Base-by-base conservation (phyloP, 768 basidiomycete genomes). In the Hysterangium stoloniferum region DNA sequence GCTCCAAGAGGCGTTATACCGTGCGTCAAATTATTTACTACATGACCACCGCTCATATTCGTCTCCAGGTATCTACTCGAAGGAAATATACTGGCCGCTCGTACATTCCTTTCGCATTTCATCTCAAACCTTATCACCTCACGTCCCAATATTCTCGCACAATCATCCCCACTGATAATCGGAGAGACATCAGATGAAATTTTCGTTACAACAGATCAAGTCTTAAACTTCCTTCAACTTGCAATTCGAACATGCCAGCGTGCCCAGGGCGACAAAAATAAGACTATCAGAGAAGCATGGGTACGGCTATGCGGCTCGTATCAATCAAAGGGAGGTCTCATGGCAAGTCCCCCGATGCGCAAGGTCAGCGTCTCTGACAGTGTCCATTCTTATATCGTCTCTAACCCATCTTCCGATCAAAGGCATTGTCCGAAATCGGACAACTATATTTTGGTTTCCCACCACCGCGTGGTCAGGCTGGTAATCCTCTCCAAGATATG, bases 181-280 rank as follows among this genome's bases (percentile, higher is more conserved):
- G 76, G 75, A 38, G 62, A 68, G 28, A 62, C 67, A 12, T 57
- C 57, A n/a, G 75, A 76, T 51, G 87, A 93, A 59, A 73, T 96
- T 3, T 64, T 77, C 12, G 70, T 91, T 48, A 93, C 90, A 4
- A 77, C 76, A 24, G 86, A 94, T 55, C 68, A 78, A 0, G 70
- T 81, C 5, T 70, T 96, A 53, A 99, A 96, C 62, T 97, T 95
- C 65, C 72, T 85, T 2, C 96, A 99, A 60, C 77, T 98, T 48
- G 90, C 87, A 0, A 78, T 97, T 9, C 64, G 85, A 46, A 85
- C 84, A n/a, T 90, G 88, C 56, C 95, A 97, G 62, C 79, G 90
- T 20, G 84, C 83, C 4, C 80, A 86, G 51, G 87, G 86, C 3
- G 82, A 88, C 15, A 80, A 80, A 59, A 90, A 82, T 59, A 84